Evolutionary conservation across 352 stramenopile species (phyloP).

Genomic region (Pythium pyrilobum): DNA sequence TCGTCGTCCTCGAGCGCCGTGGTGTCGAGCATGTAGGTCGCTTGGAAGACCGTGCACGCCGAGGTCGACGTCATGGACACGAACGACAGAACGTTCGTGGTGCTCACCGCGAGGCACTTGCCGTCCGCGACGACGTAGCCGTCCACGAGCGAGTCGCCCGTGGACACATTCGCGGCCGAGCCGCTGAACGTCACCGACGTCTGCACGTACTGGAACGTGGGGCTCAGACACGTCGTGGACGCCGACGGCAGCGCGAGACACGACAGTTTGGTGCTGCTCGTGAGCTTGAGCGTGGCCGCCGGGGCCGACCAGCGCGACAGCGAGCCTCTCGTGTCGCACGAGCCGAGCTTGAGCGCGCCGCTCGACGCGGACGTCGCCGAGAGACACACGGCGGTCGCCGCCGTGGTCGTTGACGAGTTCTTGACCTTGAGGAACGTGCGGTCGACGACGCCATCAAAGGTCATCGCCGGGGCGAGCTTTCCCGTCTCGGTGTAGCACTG

Average conservation of each 20-base stretch:
- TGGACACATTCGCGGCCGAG: conserved; percentile 13
- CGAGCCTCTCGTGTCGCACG: conserved; percentile 3
- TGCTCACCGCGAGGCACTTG: conserved; percentile 21
- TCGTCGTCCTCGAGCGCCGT: conserved; percentile 17
- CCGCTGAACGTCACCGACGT: conserved; percentile 19
- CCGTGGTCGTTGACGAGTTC: conserved; percentile 3
- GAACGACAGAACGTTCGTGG: conserved; percentile 10
- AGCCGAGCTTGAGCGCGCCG: conserved; percentile 13
- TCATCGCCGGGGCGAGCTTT: conserved; percentile 14
- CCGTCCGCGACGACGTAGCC: conserved; percentile 18
- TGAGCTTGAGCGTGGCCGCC: not conserved
- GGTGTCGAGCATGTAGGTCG: conserved; percentile 25
- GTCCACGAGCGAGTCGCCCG: conserved; percentile 23
- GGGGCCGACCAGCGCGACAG: conserved; percentile 14
- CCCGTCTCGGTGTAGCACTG: conserved; percentile 32
- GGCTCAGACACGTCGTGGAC: conserved; percentile 12
- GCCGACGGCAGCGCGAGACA: conserved; percentile 13
- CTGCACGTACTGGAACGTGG: conserved; percentile 25
- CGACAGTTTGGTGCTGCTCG: conserved; percentile 2
- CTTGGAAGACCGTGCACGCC: conserved; percentile 23
- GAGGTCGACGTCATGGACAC: conserved; percentile 10
- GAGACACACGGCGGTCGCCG: conserved; percentile 8
- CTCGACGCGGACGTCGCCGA: conserved; percentile 3
- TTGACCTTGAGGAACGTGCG: conserved; percentile 26
- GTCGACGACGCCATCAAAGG: conserved; percentile 23